Evolutionary conservation across 345 rosid species (phyloP).

Genomic region (Streptanthus diversifolius): DNA sequence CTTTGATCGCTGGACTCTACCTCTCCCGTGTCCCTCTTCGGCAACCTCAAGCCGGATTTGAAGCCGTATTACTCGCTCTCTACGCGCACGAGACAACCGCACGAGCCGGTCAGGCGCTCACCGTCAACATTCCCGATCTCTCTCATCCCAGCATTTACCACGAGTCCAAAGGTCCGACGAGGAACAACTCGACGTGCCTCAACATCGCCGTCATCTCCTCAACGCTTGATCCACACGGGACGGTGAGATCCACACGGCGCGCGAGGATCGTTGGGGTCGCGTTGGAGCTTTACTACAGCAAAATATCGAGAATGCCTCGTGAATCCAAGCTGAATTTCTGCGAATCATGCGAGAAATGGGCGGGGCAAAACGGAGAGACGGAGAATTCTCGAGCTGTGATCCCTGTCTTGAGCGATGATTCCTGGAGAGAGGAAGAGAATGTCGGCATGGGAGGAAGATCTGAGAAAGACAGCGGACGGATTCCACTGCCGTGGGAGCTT

Average conservation of each 20-base stretch:
- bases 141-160: constrained; percentile 74
- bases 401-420: constrained; percentile 8
- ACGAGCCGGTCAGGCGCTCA: constrained; percentile 57
- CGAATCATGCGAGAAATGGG: constrained; percentile 62
- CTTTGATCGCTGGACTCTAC: constrained; percentile 64
- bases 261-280: constrained; percentile 76
- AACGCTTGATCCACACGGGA: constrained; percentile 72
- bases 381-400: constrained; percentile 15
- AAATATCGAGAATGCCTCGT: constrained; percentile 47
- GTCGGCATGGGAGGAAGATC: constrained; percentile 1
- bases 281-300: constrained; percentile 62
- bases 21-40: constrained; percentile 66
- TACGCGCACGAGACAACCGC: constrained; percentile 68
- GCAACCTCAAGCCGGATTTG: constrained; percentile 74
- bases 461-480: constrained; percentile 30
- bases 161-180: constrained; percentile 42
- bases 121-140: constrained; percentile 67
- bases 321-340: constrained; percentile 73
- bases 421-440: constrained; percentile 9
- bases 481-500: constrained; percentile 73
- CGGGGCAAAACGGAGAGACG: constrained; percentile 44
- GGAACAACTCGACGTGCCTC: constrained; percentile 47
- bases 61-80: constrained; percentile 71
- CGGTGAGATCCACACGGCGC: constrained; percentile 62
- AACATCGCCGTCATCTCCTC: constrained; percentile 68